These are phyloP conservation scores for Mortierella polycephala DNA, from an alignment of 371 early-diverging fungal genomes.

Conservation along the genomic window DNA sequence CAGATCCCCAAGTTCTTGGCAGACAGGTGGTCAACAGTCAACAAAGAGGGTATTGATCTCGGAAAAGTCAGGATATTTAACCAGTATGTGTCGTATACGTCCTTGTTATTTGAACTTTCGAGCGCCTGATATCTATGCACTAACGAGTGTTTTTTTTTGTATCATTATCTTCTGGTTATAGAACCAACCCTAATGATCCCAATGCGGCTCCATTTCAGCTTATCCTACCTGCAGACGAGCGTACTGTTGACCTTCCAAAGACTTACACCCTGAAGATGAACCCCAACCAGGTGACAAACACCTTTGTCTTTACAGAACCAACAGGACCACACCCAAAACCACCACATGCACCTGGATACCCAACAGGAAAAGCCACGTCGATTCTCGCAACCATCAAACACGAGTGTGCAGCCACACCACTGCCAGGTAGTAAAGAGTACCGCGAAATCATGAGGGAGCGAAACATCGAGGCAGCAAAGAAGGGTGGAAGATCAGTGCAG, in stretches of 20 bases:
- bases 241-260: slow-evolving; percentile 69
- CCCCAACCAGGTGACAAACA: slow-evolving; percentile 75
- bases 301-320: slow-evolving; percentile 80
- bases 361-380: slow-evolving; percentile 55
- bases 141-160: background rate
- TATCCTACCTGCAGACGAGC: slow-evolving; percentile 67
- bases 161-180: background rate
- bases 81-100: slow-evolving; percentile 52
- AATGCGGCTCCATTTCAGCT: slow-evolving; percentile 61
- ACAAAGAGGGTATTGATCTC: slow-evolving; percentile 75
- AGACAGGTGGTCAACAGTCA: slow-evolving; percentile 79
- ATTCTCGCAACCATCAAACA: slow-evolving; percentile 84
- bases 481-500: slow-evolving; percentile 66
- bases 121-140: background rate
- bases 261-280: slow-evolving; percentile 80
- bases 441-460: slow-evolving; percentile 82
- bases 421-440: slow-evolving; percentile 64
- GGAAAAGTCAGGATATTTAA: slow-evolving; percentile 85
- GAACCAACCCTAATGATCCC: slow-evolving; percentile 58
- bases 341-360: slow-evolving; percentile 51
- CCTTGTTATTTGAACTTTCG: background rate
- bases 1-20: slow-evolving; percentile 86
- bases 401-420: slow-evolving; percentile 84
- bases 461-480: slow-evolving; percentile 62
- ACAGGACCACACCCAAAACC: slow-evolving; percentile 59